phyloP scores from a whole-genome alignment of 305 asterid species.

The Fraxinus xanthoxyloides region DNA sequence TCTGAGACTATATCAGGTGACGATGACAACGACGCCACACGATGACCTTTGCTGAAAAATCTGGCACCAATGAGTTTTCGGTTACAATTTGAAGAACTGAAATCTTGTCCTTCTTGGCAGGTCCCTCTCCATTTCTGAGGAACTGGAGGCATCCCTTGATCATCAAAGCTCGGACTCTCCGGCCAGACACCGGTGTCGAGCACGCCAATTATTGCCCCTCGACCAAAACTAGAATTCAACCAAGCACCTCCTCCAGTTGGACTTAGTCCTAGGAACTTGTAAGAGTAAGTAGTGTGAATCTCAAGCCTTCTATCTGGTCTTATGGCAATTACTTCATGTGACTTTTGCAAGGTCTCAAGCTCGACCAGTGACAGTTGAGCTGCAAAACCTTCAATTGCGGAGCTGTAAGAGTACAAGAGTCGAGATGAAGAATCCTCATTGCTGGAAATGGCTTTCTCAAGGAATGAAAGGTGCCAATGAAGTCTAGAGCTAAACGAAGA shows the following conservation, averaged over 20 bases:
- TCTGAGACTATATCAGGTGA: constrained; percentile 37
- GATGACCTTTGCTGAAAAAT: constrained; percentile 74
- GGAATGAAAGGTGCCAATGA: constrained; percentile 81
- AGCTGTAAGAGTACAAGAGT: constrained; percentile 70
- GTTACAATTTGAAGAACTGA: constrained; percentile 62
- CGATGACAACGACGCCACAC: constrained; percentile 46
- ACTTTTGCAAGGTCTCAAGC: constrained; percentile 36
- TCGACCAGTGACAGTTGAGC: constrained; percentile 57
- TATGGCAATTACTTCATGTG: constrained; percentile 57
- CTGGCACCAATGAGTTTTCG: constrained; percentile 87
- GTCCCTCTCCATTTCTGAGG: constrained; percentile 78
- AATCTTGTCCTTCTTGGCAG: constrained; percentile 61
- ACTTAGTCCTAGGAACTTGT: constrained; percentile 73
- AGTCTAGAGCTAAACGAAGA: constrained; percentile 43
- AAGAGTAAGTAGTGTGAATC: constrained; percentile 78
- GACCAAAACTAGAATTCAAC: constrained; percentile 60
- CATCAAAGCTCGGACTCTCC: constrained; percentile 82
- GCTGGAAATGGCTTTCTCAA: constrained; percentile 39
- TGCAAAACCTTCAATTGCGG: constrained; percentile 84
- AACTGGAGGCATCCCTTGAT: constrained; percentile 62
- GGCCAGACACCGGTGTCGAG: constrained; percentile 96
- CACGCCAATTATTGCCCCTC: constrained; percentile 75
- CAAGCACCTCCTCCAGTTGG: constrained; percentile 56
- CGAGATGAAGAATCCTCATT: constrained; percentile 54
- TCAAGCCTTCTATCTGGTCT: constrained; percentile 56